Evolutionary conservation across 768 basidiomycete species (phyloP), one percentile per base, ranked within the genome.

Genomic region (Leccinum uliginosum): DNA sequence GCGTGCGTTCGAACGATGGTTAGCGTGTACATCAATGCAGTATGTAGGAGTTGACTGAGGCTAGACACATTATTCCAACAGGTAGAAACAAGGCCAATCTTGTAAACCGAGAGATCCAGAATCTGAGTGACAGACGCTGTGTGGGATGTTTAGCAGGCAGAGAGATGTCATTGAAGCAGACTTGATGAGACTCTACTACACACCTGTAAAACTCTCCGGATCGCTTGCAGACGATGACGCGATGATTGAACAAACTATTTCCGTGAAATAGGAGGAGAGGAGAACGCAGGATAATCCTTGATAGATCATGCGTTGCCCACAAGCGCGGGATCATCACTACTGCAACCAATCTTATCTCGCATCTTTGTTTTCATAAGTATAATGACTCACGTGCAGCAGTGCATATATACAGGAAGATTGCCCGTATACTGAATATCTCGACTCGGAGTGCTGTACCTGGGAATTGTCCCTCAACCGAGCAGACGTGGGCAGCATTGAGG

Each of bases 271-370:
- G n/a, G 59, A 32, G 0, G 43, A 8, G 21, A 64, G 58, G 24
- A 64, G 62, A 11, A 50, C 21, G 1, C 50, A 63, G 55, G 3
- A 63, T 26, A 10, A 54, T 27, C 32, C 32, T 63, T 5, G 62
- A 62, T 5, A 19, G 43, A 10, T 8, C 3, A 26, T 62, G 56
- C 30, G 63, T 19, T 38, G 49, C 57, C 54, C 57, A 63, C 19
- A 63, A 45, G 30, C 57, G 62, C 6, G 60, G 52, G 23, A 63
- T 54, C 62, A 63, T 63, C 8, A 27, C 43, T 45, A 63, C 62
- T 60, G 8, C 11, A 48, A 15, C 47, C 23, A 27, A 5, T 19
- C 3, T 3, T 1, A 11, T 51, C 23, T 26, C 35, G 15, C 23
- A 4, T 7, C 10, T 27, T 4, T 8, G n/a, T 23, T 12, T n/a